A percentile compares a stretch with the other conserved stretches of the same genome.
phyloP scores from a whole-genome alignment of 2,329 filamentous ascomycete species.

The Chrysoporthe austroafricana region DNA sequence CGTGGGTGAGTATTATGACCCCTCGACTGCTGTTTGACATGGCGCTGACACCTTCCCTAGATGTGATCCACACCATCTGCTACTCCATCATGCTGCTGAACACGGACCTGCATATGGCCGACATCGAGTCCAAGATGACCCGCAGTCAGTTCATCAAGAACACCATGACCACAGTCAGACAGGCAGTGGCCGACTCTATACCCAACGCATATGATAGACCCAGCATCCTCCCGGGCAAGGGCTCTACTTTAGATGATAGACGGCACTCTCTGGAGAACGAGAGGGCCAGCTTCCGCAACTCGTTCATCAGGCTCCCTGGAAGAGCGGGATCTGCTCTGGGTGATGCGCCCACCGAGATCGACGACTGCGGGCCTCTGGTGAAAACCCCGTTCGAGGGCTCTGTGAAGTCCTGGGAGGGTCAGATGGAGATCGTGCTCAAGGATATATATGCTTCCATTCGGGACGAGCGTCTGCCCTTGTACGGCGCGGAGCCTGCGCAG shows the following conservation, averaged over 20 bases:
- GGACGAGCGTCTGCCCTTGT: slow-evolving; percentile 82
- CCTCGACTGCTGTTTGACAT: neutral
- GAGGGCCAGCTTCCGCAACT: slow-evolving; percentile 48
- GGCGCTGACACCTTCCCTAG: slow-evolving; percentile 45
- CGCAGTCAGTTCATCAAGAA: slow-evolving; percentile 94
- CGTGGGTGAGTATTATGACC: slow-evolving; percentile 60
- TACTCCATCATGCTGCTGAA: slow-evolving; percentile 96
- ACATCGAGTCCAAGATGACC: slow-evolving; percentile 97
- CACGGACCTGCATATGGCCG: slow-evolving; percentile 91
- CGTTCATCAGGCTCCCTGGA: slow-evolving; percentile 53
- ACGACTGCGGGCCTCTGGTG: slow-evolving; percentile 76
- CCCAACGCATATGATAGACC: slow-evolving; percentile 67
- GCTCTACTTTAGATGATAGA: slow-evolving; percentile 37
- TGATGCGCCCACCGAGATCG: slow-evolving; percentile 44
- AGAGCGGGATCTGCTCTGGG: slow-evolving; percentile 49
- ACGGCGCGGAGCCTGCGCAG: slow-evolving; percentile 65
- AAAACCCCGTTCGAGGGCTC: slow-evolving; percentile 75
- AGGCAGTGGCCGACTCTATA: slow-evolving; percentile 73
- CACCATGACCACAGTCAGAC: slow-evolving; percentile 85
- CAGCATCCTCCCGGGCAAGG: slow-evolving; percentile 53
- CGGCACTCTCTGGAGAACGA: slow-evolving; percentile 43
- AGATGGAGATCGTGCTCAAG: slow-evolving; percentile 89
- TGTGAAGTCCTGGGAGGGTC: slow-evolving; percentile 81
- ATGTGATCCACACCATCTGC: slow-evolving; percentile 95
- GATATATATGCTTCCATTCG: slow-evolving; percentile 90